phyloP scores from a whole-genome alignment of 148 eudicot genomes.

The Cornus controversa region DNA sequence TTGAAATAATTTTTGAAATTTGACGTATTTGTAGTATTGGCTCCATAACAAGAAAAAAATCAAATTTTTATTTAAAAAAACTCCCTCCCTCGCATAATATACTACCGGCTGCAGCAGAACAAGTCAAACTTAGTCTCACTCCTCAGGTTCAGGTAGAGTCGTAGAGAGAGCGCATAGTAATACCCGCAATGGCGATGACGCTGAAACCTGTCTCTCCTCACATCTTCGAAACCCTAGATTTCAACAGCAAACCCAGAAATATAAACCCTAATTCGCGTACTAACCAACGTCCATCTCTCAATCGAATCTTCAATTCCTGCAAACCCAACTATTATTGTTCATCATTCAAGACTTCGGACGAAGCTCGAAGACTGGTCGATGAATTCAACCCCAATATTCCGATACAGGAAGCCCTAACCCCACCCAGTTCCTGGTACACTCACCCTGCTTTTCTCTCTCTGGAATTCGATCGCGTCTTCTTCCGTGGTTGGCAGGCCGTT shows the following conservation, averaged over 20 bases:
- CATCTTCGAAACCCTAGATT: background rate
- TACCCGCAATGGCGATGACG: background rate
- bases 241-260: background rate
- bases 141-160: too few species aligned
- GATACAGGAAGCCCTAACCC: constrained; percentile 72
- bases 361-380: constrained; percentile 31
- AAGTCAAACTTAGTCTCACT: too few species aligned
- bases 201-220: background rate
- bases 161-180: too few species aligned
- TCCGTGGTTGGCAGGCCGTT: constrained; percentile 81
- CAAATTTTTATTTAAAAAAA: too few species aligned
- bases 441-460: constrained; percentile 59
- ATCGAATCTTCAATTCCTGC: constrained; percentile 1
- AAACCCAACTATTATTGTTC: background rate
- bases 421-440: constrained; percentile 89
- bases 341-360: constrained; percentile 1
- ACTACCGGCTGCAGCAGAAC: too few species aligned
- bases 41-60: too few species aligned
- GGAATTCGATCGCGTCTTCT: constrained; percentile 78
- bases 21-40: too few species aligned
- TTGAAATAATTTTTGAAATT: too few species aligned
- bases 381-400: constrained; percentile 82
- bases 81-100: too few species aligned
- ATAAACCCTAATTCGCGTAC: background rate
- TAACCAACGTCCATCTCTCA: background rate